Base-by-base conservation (phyloP, 208 protist genomes). In the Leishmania aethiopica region DNA sequence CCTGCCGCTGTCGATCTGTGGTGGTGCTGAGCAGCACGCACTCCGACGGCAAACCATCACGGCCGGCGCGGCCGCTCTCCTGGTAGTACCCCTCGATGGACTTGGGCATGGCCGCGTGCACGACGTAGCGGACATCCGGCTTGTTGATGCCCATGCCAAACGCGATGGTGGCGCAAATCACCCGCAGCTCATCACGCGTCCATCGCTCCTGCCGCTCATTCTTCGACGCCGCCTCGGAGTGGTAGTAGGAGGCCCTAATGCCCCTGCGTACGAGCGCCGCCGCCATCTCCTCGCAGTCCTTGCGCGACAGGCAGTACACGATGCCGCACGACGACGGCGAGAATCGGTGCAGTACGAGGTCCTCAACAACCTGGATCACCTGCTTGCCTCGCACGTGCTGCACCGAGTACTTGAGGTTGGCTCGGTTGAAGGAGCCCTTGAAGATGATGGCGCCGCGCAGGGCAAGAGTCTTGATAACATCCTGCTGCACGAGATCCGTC, bases 91-190 rank as follows among this genome's bases (percentile, higher is more conserved):
- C 97, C 88, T 99, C 99, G 64, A 99, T 92, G 11, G 91, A 98
- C 89, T 99, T 99, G 0, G 99, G 98, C 83, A 99, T 94, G 17
- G 94, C 88, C 17, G 98, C 93, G 91, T 99, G 99, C 71, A 99
- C 95, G 53, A 99, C 98, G 84, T 98, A 99, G 67, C 99, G 95
- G 8, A 99, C 99, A 82, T 99, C 97, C 8, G 97, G 94, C 77
- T 99, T 99, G 88, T 99, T 98, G 82, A 99, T 99, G 76, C 98
- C 99, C 98, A 99, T 99, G 42, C 98, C 99, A 85, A 99, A 99
- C 35, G 99, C 99, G 70, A 99, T 98, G 28, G 99, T 99, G 47
- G 99, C 98, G 71, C 95, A 97, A 45, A 99, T 97, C n/a, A 99
- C 95, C 37, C 97, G 89, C 47, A 99, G 73, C 64, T 96, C 86